phyloP scores from a whole-genome alignment of 805 yeast genomes.

The Saccharomycopsis babjevae region DNA sequence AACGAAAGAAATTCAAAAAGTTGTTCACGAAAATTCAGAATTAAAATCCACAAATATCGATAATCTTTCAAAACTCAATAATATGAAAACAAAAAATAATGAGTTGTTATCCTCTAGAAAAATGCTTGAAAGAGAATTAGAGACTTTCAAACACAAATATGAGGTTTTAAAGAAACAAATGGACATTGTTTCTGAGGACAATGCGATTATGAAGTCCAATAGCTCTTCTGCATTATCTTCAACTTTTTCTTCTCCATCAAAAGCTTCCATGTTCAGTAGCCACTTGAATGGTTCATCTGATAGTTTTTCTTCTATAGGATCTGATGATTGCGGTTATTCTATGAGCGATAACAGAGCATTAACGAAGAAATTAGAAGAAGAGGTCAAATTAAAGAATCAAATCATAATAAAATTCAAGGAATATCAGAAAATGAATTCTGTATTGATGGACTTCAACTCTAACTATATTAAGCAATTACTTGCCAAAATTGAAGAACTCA shows the following conservation, averaged over 20 bases:
- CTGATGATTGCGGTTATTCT: background rate
- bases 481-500: slow-evolving; percentile 7
- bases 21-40: background rate
- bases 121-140: background rate
- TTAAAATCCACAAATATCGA: background rate
- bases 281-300: background rate
- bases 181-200: background rate
- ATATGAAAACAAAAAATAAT: background rate
- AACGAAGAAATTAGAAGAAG: background rate
- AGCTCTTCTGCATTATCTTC: background rate
- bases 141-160: background rate
- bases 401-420: slow-evolving; percentile 8
- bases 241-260: background rate
- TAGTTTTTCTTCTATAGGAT: background rate
- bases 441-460: slow-evolving; percentile 11
- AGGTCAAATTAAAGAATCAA: background rate
- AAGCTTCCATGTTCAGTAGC: background rate
- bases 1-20: background rate
- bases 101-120: background rate
- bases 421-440: slow-evolving; percentile 9
- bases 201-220: background rate
- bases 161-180: background rate
- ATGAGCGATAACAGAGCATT: background rate
- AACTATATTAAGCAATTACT: slow-evolving; percentile 10
- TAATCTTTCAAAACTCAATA: background rate